These are phyloP conservation scores for Zygosaccharomyces sapae DNA, from an alignment of 1,139 yeast species.

Conservation along the genomic window DNA sequence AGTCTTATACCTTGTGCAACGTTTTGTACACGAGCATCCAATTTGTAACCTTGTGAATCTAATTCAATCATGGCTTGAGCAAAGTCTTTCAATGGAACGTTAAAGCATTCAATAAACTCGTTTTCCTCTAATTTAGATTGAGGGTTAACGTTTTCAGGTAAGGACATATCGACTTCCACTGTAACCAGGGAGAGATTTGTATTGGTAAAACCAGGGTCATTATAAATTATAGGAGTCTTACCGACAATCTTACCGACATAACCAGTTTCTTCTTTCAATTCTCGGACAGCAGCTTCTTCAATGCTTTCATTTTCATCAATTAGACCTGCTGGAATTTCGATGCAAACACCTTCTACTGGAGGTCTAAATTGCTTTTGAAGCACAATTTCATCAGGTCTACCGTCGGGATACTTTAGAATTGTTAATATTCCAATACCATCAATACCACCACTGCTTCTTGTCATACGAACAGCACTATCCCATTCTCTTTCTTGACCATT, in stretches of 20 bases:
- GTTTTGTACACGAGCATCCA: slow-evolving; percentile 85
- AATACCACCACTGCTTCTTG: slow-evolving; percentile 61
- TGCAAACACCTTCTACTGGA: slow-evolving; percentile 80
- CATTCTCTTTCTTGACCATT: slow-evolving; percentile 59
- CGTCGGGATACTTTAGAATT: slow-evolving; percentile 47
- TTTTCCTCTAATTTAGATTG: slow-evolving; percentile 74
- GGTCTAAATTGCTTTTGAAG: slow-evolving; percentile 89
- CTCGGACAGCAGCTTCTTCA: slow-evolving; percentile 79
- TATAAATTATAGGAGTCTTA: slow-evolving; percentile 57
- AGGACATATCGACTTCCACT: slow-evolving; percentile 68
- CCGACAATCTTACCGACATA: slow-evolving; percentile 55
- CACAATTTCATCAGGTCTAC: slow-evolving; percentile 52
- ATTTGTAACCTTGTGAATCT: slow-evolving; percentile 59
- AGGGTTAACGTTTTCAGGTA: slow-evolving; percentile 64
- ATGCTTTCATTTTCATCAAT: slow-evolving; percentile 79
- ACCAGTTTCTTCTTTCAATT: slow-evolving; percentile 88
- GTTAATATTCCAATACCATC: slow-evolving; percentile 93
- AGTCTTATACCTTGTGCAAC: slow-evolving; percentile 70
- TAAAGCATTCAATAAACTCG: slow-evolving; percentile 81
- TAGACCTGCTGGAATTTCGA: slow-evolving; percentile 94
- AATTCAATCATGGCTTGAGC: slow-evolving; percentile 52
- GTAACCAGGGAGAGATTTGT: slow-evolving; percentile 80
- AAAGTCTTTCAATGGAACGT: slow-evolving; percentile 58
- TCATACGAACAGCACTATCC: slow-evolving; percentile 87
- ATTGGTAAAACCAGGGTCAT: slow-evolving; percentile 93